A percentile compares a stretch with the other conserved stretches of the same genome.
phyloP scores from a whole-genome alignment of 23 red algal genomes.

The Cyanidiococcus yangmingshanensis region DNA sequence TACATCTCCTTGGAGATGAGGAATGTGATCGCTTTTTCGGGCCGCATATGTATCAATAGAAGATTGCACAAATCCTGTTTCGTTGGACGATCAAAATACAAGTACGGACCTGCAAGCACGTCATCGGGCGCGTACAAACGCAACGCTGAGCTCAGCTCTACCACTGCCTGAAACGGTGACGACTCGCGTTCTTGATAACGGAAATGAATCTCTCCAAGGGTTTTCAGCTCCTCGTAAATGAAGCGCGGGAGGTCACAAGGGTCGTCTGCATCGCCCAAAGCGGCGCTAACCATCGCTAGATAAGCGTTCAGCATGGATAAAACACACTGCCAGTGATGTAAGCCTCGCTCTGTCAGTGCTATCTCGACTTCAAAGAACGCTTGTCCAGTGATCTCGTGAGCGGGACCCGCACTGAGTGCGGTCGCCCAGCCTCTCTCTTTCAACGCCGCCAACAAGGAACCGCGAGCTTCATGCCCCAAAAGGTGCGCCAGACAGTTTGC shows the following conservation, averaged over 20 bases:
- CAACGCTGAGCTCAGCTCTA: conserved; percentile 29
- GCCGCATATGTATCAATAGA: background rate
- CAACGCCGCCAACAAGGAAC: conserved; percentile 50
- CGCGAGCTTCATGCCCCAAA: conserved; percentile 68
- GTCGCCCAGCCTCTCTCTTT: conserved; percentile 61
- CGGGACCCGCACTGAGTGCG: conserved; percentile 30
- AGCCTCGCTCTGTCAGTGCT: conserved; percentile 54
- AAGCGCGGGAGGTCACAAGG: conserved; percentile 22
- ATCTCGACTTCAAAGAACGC: conserved; percentile 38
- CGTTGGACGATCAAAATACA: conserved; percentile 39
- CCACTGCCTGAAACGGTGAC: conserved; percentile 33
- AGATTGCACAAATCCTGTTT: background rate
- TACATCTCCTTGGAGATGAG: conserved; percentile 13
- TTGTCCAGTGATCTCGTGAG: conserved; percentile 32
- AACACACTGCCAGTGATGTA: conserved; percentile 43
- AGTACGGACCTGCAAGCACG: conserved; percentile 40
- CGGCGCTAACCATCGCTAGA: conserved; percentile 34
- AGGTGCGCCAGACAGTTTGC: conserved; percentile 42
- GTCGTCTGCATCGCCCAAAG: background rate
- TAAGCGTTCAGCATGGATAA: conserved; percentile 51
- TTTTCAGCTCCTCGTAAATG: conserved; percentile 48
- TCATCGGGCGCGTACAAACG: conserved; percentile 29
- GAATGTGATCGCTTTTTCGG: conserved; percentile 17
- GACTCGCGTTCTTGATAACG: conserved; percentile 56
- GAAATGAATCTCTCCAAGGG: conserved; percentile 47